These are phyloP conservation scores for Ustilago cynodontis DNA, from an alignment of 1,284 basidiomycete species.

Conservation along the genomic window DNA sequence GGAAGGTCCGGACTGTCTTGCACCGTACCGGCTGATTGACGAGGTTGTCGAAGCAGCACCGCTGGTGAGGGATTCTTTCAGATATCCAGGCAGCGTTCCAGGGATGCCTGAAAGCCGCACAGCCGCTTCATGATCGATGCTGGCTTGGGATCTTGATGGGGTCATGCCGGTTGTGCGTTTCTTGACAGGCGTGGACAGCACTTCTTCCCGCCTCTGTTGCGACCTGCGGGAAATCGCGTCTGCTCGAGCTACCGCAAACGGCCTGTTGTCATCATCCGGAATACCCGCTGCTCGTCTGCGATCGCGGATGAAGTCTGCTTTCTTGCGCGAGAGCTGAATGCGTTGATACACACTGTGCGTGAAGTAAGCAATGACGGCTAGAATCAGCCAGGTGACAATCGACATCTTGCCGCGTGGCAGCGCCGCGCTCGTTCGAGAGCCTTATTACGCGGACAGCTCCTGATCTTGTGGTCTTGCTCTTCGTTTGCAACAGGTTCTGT, in stretches of 20 bases:
- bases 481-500: neutral
- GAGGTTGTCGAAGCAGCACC: neutral
- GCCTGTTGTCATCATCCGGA: conserved; percentile 52
- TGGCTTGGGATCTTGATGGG: conserved; percentile 11
- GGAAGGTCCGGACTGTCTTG: neutral
- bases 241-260: conserved; percentile 48
- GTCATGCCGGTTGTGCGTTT: conserved; percentile 7
- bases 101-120: conserved; percentile 41
- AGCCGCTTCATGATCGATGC: conserved; percentile 34
- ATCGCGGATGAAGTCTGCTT: conserved; percentile 42
- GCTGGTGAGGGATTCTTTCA: conserved; percentile 14
- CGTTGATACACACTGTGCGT: conserved; percentile 22
- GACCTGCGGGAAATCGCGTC: conserved; percentile 41
- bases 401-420: conserved; percentile 24
- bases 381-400: conserved; percentile 28
- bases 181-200: conserved; percentile 24
- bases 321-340: conserved; percentile 38
- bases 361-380: conserved; percentile 27
- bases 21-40: conserved; percentile 1
- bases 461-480: neutral
- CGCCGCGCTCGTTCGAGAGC: neutral
- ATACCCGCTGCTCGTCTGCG: conserved; percentile 57
- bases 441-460: too few relatives aligned
- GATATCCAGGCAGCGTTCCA: conserved; percentile 41
- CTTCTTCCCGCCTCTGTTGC: conserved; percentile 27